Base-by-base conservation (phyloP, 371 early-diverging fungal species). In the Aphelidium insulamus region DNA sequence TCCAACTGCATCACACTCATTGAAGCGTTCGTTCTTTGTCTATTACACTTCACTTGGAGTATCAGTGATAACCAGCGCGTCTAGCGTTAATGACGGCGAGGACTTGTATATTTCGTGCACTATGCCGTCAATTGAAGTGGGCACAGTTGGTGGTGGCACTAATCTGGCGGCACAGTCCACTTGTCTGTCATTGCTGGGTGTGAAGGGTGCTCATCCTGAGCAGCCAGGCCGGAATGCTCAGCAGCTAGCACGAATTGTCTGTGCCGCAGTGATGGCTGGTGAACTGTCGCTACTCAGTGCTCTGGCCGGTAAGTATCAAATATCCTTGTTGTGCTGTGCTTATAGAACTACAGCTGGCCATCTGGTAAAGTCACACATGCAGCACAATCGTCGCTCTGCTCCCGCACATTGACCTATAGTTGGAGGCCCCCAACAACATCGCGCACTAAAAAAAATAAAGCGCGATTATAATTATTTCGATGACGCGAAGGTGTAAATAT, bases 101-200 rank as follows among this genome's bases (percentile, higher is more conserved):
- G 84, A 82, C 40, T 51, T 94, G 40, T 66, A 71, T 40, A 75
- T 94, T 34, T 75, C 78, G 17, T 78, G 81, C 43, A 76, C 79
- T 5, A 94, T 94, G 95, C 95, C 94, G 1, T 81, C 79, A 38
- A 72, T 92, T 33, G 85, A 87, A 47, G 90, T 91, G 8, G 94
- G 94, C 18, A 87, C 91, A 0, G 65, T 95, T 28, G 95, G 95
- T 26, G 95, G 95, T 25, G 95, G 95, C 18, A 94, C 95, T 0
- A 66, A 67, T 18, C 44, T 94, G 34, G 69, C 74, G 18, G 74
- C 95, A 3, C 87, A 88, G 43, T 69, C 73, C n/a, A 62, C 85
- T 0, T 73, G 83, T 54, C 50, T 95, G 41, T 80, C 83, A 20
- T 64, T 91, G 65, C 62, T 95, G 19, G 84, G 85, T 20, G 81